Conservation (phyloP, 371 early-diverging fungal genomes). For the Apophysomyces variabilis region DNA sequence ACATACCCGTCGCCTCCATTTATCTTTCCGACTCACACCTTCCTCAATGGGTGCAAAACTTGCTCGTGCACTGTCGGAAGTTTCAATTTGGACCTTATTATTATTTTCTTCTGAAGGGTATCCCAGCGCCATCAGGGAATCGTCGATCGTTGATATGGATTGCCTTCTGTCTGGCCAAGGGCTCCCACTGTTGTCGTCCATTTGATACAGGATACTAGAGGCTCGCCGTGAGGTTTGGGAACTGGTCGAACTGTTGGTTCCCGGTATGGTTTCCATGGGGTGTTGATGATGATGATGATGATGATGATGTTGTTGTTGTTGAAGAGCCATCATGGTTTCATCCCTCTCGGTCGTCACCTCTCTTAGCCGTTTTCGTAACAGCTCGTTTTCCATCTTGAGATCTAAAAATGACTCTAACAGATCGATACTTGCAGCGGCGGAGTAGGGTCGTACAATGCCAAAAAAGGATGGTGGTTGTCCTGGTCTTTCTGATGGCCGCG, state of each 20-base stretch:
- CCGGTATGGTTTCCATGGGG: too few species aligned
- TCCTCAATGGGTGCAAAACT: background rate
- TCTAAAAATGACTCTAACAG: slow-evolving; percentile 58
- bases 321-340: slow-evolving; percentile 6
- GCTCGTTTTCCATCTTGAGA: slow-evolving; percentile 60
- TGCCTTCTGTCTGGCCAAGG: background rate
- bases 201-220: background rate
- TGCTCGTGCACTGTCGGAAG: background rate
- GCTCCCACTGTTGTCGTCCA: background rate
- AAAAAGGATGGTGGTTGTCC: slow-evolving; percentile 46
- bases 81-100: background rate
- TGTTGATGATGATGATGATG: background rate
- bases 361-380: slow-evolving; percentile 29
- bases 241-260: background rate
- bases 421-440: slow-evolving; percentile 37
- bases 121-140: background rate
- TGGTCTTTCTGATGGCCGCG: slow-evolving; percentile 12
- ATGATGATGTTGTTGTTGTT: background rate
- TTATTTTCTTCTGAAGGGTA: slow-evolving; percentile 1
- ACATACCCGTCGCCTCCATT: slow-evolving; percentile 24
- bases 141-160: slow-evolving; percentile 1
- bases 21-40: slow-evolving; percentile 1
- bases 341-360: slow-evolving; percentile 14
- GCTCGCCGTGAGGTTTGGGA: slow-evolving; percentile 4
- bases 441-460: slow-evolving; percentile 56